Base-by-base conservation (phyloP, 768 basidiomycete species). In the Jaapia argillacea region DNA sequence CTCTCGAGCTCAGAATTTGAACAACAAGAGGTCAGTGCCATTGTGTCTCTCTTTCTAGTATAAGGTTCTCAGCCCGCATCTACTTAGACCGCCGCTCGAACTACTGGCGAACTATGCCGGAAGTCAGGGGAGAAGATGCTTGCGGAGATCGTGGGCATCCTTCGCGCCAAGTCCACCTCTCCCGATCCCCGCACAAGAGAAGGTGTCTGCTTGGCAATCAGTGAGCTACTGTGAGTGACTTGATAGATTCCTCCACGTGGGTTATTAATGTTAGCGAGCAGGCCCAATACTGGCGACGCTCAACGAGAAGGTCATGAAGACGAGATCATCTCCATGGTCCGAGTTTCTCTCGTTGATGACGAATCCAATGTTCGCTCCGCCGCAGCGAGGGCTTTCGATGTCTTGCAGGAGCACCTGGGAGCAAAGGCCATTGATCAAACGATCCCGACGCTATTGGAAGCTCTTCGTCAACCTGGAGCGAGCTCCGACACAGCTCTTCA, bases 401-500 rank as follows among this genome's bases (percentile, higher is more conserved):
- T 79, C 3, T 72, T 97, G n/a, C 94, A 97, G 65, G 88, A 93
- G 49, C 74, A 84, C 53, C 73, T 97, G 31, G 96, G 94, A 5
- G 72, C 79, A 24, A 87, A 83, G 56, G 92, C 93, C 4, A 93
- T 97, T 49, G 94, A 98, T 55, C 79, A 93, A 63, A 98, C 91
- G 0, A 97, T 98, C 46, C 94, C 96, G 0, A 98, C 94, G 0
- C 62, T 98, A 0, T 60, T 99, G 42, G 91, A 92, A 53, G 94
- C 94, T 1, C 80, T 98, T 26, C 81, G 89, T 14, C 86, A 91
- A 60, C 90, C 92, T 12, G 93, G 93, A 4, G 85, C 83, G 53
- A 79, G 85, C 16, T 94, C 94, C n/a, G 92, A 90, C 6, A 97
- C 94, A 13, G 94, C 96, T 7, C 68, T 98, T 26, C 82, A 92